A percentile compares a stretch with the other conserved stretches of the same genome.
Conservation (phyloP, 2,329 filamentous ascomycete genomes). For the Emydomyces testavorans region DNA sequence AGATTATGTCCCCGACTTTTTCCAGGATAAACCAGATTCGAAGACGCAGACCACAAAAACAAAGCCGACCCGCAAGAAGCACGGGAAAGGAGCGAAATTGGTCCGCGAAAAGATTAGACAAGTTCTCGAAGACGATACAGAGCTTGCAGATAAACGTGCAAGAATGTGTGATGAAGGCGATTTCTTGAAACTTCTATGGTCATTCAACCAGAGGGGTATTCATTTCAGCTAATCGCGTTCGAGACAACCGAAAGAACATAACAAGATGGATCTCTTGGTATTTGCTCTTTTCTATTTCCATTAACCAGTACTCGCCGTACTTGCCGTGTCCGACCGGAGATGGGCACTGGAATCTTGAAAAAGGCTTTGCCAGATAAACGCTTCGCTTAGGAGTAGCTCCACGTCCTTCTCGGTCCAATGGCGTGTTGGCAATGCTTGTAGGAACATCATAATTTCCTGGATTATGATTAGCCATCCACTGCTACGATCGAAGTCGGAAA, state of each 20-base stretch:
- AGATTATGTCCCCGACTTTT: conserved; percentile 64
- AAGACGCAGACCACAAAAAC: conserved; percentile 38
- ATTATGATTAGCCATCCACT: neutral
- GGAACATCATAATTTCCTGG: conserved; percentile 99
- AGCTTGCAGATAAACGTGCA: conserved; percentile 67
- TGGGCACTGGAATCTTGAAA: conserved; percentile 93
- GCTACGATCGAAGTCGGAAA: neutral
- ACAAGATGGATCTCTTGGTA: conserved; percentile 49
- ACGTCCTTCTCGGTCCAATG: conserved; percentile 98
- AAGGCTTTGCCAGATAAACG: conserved; percentile 96
- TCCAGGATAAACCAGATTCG: conserved; percentile 49
- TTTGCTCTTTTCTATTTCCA: conserved; percentile 32
- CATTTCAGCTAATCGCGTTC: conserved; percentile 59
- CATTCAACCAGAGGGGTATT: conserved; percentile 85
- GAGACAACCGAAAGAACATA: conserved; percentile 54
- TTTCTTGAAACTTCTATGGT: conserved; percentile 68
- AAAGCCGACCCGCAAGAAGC: conserved; percentile 54
- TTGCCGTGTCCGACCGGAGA: conserved; percentile 40
- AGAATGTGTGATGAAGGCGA: conserved; percentile 87
- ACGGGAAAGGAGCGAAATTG: conserved; percentile 66
- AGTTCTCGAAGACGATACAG: conserved; percentile 70
- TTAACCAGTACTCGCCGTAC: conserved; percentile 32
- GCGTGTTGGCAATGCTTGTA: conserved; percentile 84
- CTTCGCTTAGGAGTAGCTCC: conserved; percentile 85
- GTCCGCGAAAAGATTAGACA: conserved; percentile 79